Evolutionary conservation across 371 early-diverging fungal species (phyloP), one percentile per base, ranked within the genome.

Genomic region (Mucor racemosus): DNA sequence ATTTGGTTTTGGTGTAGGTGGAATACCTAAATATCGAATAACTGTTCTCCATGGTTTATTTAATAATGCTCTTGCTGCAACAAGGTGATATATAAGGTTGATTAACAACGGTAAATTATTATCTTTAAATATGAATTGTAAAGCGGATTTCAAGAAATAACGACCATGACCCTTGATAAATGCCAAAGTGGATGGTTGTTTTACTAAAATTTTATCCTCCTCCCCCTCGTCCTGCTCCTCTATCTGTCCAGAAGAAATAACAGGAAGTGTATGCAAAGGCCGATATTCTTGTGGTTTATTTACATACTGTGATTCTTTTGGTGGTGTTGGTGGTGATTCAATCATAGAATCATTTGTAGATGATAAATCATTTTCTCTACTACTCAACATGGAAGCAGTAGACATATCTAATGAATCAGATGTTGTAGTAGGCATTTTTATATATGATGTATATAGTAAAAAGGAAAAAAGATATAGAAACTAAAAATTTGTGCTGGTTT

Each of bases 71-170:
- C 76, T 70, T 7, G 79, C 82, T 13, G 78, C 76, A 17, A 64
- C 33, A 7, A 75, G 42, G 50, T 79, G 82, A 42, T 76, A 74
- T 7, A 77, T 41, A 11, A 78, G 35, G 39, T 82, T 77, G 44
- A 82, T 55, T 2, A 82, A 35, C 15, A 82, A 46, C 4, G 80
- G 78, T 15, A 79, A 56, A 58, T 77, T 82, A 36, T 82, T 82
- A 58, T 82, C 75, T 56, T 70, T 75, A 62, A 82, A 82, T 42
- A 78, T 60, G 36, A 74, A 74, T 26, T 69, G 67, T 15, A 78
- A 34, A 17, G 63, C 31, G 0, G 74, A 48, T 48, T 64, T 64
- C 9, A 53, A 26, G 40, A 76, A 62, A 3, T 75, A 70, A 31
- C 60, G 56, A 0, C 61, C 46, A 54, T 80, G 77, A 21, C 79